Evolutionary conservation across 108 stramenopile genomes (phyloP).

Genomic region (Schizochytrium sp.): DNA sequence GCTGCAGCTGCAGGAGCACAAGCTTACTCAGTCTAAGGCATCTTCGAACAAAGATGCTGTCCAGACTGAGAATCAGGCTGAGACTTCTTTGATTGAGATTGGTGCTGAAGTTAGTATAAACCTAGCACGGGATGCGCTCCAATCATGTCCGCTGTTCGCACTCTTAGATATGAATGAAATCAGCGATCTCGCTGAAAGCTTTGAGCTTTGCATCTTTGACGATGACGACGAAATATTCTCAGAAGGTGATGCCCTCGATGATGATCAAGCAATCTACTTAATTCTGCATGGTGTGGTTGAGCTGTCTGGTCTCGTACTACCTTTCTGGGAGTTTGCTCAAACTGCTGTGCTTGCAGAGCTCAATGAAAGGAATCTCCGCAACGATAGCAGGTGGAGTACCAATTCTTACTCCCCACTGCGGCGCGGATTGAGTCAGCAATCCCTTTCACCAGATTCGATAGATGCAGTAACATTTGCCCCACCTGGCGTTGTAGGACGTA

Average conservation of each 20-base stretch:
- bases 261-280: conserved; percentile 18
- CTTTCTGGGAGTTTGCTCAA: neutral
- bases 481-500: neutral
- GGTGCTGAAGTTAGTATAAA: neutral
- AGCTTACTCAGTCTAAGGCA: no score
- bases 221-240: conserved; percentile 16
- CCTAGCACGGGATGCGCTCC: conserved; percentile 24
- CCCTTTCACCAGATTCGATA: conserved; percentile 3
- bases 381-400: neutral
- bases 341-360: neutral
- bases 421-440: neutral
- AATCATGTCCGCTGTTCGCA: conserved; percentile 9
- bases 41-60: no score
- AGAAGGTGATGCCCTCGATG: neutral
- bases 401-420: neutral
- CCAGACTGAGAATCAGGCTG: no score
- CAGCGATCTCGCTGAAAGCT: neutral
- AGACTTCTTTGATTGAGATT: neutral
- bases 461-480: neutral
- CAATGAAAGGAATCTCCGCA: neutral
- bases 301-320: neutral
- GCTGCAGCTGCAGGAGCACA: no score
- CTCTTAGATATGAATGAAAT: neutral
- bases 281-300: conserved; percentile 38
- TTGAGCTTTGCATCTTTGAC: neutral